Evolutionary conservation across 2,329 filamentous ascomycete genomes (phyloP), one percentile per base, ranked within the genome.

Genomic region (Ceratocystis eucalypticola): DNA sequence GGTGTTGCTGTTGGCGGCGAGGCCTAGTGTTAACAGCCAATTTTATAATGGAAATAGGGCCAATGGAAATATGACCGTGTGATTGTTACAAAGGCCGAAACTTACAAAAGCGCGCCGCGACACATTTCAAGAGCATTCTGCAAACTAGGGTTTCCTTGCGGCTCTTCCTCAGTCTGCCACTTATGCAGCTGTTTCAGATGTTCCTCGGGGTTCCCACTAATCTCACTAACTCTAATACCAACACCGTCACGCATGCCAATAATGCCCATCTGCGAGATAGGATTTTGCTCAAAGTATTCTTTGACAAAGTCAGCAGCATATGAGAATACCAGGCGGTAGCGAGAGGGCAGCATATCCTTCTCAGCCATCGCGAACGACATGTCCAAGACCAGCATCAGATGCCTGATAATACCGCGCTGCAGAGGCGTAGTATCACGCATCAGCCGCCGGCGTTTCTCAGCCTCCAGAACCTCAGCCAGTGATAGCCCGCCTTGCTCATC

Each of bases 281-380:
- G 94, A 72, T 99, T 99, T 76, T 99, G 94, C 76, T 97, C 94
- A 74, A 97, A 99, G 77, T 91, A 99, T 75, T 96, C 93, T 68
- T 87, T 83, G 62, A 97, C 88, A 75, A 97, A 99, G 67, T 91
- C 88, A 69, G 88, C 84, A 17, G 91, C 88, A 75, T 91, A 95
- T 69, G 86, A 86, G 72, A 96, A 81, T 64, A 87, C 88, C 41
- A 96, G 82, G 46, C 91, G 82, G 75, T 93, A 92, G 68, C 93
- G 84, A 55, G 87, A 96, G 5, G 94, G 94, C 30, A 94, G 84
- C 70, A 97, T 81, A 74, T 99, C 94, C 76, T 97, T 97, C 76
- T 97, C 92, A 4, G 85, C 77, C 94, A 99, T 99, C 63, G 93
- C 90, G 70, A 89, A 88, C 25, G 90, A 96, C 76, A 97, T 87